These are phyloP conservation scores for Brassica rapa DNA, from an alignment of 345 rosid species.

Conservation along the genomic window DNA sequence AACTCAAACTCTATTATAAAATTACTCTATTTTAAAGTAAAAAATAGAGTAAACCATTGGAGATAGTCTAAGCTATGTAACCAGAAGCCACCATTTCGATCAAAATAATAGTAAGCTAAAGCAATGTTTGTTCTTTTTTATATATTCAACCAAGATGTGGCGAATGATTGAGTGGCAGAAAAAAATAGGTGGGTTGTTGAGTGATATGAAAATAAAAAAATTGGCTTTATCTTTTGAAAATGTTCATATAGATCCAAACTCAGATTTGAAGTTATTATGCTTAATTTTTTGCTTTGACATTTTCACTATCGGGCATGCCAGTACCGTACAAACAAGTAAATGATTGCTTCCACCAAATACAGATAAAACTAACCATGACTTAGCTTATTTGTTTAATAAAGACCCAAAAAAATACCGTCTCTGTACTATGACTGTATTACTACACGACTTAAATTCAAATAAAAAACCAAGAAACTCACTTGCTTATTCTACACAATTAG, in stretches of 20 bases:
- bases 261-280: conserved; percentile 2
- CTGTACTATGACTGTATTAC: background rate
- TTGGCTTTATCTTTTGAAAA: background rate
- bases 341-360: background rate
- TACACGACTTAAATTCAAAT: background rate
- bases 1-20: too few species aligned
- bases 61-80: too few species aligned
- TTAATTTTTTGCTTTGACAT: conserved; percentile 11
- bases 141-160: too few species aligned
- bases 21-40: too few species aligned
- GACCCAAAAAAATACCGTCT: too few species aligned
- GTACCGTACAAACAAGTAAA: background rate
- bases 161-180: background rate
- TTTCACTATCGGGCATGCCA: background rate
- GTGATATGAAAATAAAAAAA: background rate
- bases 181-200: background rate
- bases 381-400: too few species aligned
- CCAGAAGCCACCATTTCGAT: too few species aligned
- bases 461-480: background rate
- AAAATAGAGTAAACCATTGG: too few species aligned
- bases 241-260: conserved; percentile 15
- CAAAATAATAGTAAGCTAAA: too few species aligned
- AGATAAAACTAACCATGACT: too few species aligned
- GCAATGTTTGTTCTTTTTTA: too few species aligned
- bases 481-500: too few species aligned